Evolutionary conservation across 257 asterid genomes (phyloP).

Genomic region (Capsicum rhomboideum): DNA sequence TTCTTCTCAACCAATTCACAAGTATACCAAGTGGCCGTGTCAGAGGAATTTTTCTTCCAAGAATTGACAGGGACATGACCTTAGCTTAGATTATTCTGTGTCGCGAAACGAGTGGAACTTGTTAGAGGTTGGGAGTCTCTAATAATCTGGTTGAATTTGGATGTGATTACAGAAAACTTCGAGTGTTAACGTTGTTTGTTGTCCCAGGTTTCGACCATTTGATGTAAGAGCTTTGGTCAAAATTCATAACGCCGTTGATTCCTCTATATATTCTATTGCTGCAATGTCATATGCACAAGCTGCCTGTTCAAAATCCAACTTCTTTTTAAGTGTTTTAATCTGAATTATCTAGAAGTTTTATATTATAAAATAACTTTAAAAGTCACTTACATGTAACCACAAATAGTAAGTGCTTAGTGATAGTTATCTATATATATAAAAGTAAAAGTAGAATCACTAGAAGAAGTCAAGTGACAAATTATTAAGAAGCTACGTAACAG

Average conservation of each 20-base stretch:
- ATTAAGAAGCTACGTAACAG: too few relatives aligned
- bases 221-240: slow-evolving; percentile 24
- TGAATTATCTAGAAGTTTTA: too few relatives aligned
- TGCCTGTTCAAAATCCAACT: too few relatives aligned
- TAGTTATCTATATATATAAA: too few relatives aligned
- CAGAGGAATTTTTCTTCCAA: slow-evolving; percentile 24
- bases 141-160: slow-evolving; percentile 5
- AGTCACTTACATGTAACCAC: too few relatives aligned
- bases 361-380: too few relatives aligned
- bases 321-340: too few relatives aligned
- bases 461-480: too few relatives aligned
- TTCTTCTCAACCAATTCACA: too few relatives aligned
- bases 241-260: slow-evolving; percentile 28
- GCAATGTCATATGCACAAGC: slow-evolving; percentile 10
- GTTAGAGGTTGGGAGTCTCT: slow-evolving; percentile 8
- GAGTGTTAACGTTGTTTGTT: not conserved
- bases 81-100: not conserved
- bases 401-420: too few relatives aligned
- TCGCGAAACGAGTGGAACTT: too few relatives aligned
- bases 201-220: slow-evolving; percentile 4
- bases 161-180: slow-evolving; percentile 11
- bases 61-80: slow-evolving; percentile 22
- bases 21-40: slow-evolving; percentile 18
- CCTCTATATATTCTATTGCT: slow-evolving; percentile 33
- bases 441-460: too few relatives aligned